Conservation (phyloP, 306 rosid species). For the Inga oerstediana region DNA sequence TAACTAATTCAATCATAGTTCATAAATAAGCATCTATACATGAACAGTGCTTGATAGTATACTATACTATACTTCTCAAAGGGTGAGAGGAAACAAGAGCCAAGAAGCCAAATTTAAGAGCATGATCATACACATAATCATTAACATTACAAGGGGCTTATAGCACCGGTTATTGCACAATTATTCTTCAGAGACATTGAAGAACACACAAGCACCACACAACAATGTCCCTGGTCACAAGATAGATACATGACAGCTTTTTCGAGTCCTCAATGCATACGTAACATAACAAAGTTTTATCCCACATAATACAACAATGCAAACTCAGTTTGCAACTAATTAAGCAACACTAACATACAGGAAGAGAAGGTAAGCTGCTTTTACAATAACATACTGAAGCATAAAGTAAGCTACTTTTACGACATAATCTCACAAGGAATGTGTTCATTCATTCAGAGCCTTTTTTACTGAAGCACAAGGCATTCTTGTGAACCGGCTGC, state of each 20-base stretch:
- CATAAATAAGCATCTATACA: background rate
- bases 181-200: slow-evolving; percentile 30
- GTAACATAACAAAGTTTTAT: background rate
- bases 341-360: slow-evolving; percentile 1
- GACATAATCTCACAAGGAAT: slow-evolving; percentile 17
- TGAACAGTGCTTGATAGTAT: no score
- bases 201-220: slow-evolving; percentile 25
- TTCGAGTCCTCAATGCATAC: slow-evolving; percentile 35
- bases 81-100: background rate
- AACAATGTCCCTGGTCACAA: slow-evolving; percentile 31
- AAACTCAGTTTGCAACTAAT: background rate
- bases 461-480: slow-evolving; percentile 60
- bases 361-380: slow-evolving; percentile 1
- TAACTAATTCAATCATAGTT: background rate
- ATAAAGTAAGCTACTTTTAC: background rate
- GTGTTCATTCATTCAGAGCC: slow-evolving; percentile 22
- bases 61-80: background rate
- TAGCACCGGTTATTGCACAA: background rate
- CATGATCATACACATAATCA: slow-evolving; percentile 2
- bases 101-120: background rate
- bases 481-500: slow-evolving; percentile 66
- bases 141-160: slow-evolving; percentile 15
- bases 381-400: background rate
- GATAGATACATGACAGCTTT: slow-evolving; percentile 20
- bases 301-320: slow-evolving; percentile 6